A percentile compares a stretch with the other conserved stretches of the same genome.
These are phyloP conservation scores for Auricularia heimuer DNA, from an alignment of 768 basidiomycete genomes.

Conservation along the genomic window DNA sequence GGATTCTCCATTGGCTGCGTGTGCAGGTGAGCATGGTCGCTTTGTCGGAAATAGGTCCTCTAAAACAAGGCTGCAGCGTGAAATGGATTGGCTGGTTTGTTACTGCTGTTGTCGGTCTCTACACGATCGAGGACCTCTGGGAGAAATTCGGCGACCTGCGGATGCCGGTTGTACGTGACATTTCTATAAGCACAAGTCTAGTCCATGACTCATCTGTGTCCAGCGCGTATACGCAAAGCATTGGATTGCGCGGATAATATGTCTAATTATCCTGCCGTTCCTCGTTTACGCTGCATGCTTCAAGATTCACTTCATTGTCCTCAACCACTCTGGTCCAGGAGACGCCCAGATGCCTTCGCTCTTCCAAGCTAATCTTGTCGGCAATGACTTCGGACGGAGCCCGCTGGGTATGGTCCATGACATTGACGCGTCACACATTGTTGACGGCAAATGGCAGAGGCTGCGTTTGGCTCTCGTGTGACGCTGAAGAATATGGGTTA, in stretches of 20 bases:
- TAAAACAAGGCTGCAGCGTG: constrained; percentile 41
- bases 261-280: constrained; percentile 83
- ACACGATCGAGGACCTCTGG: constrained; percentile 98
- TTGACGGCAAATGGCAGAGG: constrained; percentile 36
- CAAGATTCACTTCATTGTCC: constrained; percentile 91
- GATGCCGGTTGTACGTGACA: constrained; percentile 68
- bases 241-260: constrained; percentile 78
- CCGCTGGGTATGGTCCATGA: constrained; percentile 53
- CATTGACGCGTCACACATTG: background rate
- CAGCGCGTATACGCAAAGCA: constrained; percentile 83
- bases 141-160: constrained; percentile 93
- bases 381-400: constrained; percentile 87
- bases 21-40: constrained; percentile 48
- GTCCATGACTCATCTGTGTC: background rate
- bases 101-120: constrained; percentile 87
- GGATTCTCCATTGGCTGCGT: constrained; percentile 94
- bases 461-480: constrained; percentile 82
- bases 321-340: constrained; percentile 91
- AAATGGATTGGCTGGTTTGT: constrained; percentile 96
- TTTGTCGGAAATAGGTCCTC: background rate
- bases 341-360: constrained; percentile 98
- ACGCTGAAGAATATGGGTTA: constrained; percentile 97
- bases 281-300: constrained; percentile 90
- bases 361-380: constrained; percentile 92
- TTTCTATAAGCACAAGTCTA: background rate